A percentile compares a stretch with the other conserved stretches of the same genome.
These are phyloP conservation scores for Arthrobotrys musiformis DNA, from an alignment of 2,329 filamentous ascomycete species.

Conservation along the genomic window DNA sequence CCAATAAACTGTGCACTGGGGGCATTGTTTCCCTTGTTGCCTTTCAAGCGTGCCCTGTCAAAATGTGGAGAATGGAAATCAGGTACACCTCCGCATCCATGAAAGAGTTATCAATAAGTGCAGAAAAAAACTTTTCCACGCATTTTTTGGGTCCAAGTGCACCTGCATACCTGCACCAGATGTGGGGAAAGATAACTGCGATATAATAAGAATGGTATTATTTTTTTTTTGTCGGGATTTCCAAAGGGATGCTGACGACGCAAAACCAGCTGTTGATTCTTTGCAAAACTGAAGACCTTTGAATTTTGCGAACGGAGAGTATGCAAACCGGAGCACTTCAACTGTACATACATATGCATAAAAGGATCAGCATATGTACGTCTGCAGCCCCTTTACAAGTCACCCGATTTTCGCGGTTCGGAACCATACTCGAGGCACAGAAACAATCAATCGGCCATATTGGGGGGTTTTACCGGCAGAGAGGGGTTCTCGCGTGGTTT, in stretches of 20 bases:
- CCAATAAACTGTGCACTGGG: constrained; percentile 13
- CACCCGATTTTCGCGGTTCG: constrained; percentile 34
- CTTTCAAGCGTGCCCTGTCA: neutral
- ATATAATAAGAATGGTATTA: neutral
- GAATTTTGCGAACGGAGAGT: neutral
- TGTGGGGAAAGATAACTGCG: constrained; percentile 5
- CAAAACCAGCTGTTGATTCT: neutral
- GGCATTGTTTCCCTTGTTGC: neutral
- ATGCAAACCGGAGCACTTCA: too few relatives aligned
- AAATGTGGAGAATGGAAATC: constrained; percentile 7
- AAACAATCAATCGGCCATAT: neutral
- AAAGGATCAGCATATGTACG: constrained; percentile 11
- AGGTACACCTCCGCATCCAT: neutral
- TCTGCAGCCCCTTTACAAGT: constrained; percentile 1
- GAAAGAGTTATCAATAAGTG: constrained; percentile 1
- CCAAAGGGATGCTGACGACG: neutral
- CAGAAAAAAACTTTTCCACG: neutral
- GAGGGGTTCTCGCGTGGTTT: constrained; percentile 45
- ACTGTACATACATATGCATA: neutral
- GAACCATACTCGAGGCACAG: constrained; percentile 12
- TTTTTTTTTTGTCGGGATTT: neutral
- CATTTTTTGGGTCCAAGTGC: too few relatives aligned
- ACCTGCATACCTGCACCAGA: neutral
- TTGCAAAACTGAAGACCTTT: neutral
- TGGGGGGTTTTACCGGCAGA: constrained; percentile 7